These are phyloP conservation scores for Yarrowia deformans DNA, from an alignment of 805 yeast species.

Conservation along the genomic window DNA sequence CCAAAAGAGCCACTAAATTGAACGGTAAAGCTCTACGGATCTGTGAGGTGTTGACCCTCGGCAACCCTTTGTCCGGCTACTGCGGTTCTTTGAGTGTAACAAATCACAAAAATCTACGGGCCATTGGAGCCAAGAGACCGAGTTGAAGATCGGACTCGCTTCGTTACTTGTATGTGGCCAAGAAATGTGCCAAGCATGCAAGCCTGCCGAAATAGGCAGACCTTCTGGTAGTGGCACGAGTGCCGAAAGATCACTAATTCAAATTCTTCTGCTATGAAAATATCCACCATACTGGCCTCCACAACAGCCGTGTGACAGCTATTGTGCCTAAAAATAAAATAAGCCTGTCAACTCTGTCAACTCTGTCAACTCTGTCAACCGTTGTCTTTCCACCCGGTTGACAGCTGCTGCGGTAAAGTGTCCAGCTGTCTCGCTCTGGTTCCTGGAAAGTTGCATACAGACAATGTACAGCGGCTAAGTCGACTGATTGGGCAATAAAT, in stretches of 20 bases:
- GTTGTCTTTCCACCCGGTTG: no score
- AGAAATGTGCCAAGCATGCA: slow-evolving; percentile 32
- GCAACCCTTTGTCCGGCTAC: not conserved
- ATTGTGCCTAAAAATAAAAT: not conserved
- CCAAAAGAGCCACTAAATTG: not conserved
- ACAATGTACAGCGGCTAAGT: no score
- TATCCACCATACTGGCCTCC: not conserved
- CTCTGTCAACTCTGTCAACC: no score
- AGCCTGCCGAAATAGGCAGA: not conserved
- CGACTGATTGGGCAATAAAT: no score
- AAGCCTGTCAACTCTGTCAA: not conserved
- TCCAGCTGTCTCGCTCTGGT: no score
- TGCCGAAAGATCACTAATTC: not conserved
- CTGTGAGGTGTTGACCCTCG: not conserved
- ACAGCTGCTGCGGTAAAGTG: no score
- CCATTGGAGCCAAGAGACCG: not conserved
- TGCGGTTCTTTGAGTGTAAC: slow-evolving; percentile 3
- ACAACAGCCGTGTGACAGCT: not conserved
- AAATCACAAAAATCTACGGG: not conserved
- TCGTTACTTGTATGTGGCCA: slow-evolving; percentile 1
- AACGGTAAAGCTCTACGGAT: not conserved
- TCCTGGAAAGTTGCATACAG: no score
- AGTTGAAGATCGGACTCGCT: not conserved
- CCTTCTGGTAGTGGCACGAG: not conserved
- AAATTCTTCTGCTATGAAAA: not conserved